Base-by-base conservation (phyloP, 106 monocot species). In the Dendrobium catenatum region DNA sequence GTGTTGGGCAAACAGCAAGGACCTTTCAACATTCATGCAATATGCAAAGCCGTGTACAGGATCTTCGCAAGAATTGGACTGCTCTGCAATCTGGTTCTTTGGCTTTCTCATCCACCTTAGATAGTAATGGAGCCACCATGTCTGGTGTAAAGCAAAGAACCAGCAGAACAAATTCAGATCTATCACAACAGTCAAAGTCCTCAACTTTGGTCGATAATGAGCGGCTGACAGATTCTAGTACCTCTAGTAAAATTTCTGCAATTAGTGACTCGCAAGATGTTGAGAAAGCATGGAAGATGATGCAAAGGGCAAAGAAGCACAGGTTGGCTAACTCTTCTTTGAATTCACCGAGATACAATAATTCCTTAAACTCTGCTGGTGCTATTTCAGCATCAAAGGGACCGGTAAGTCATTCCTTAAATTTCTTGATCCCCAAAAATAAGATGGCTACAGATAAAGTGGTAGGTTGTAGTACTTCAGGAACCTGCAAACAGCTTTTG, bases 231-330 rank as follows among this genome's bases (percentile, higher is more conserved):
- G 73, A 48, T 77, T 72, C 68, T 41, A 54, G 22, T 79, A 49
- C 19, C 73, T 67, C 78, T 59, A 75, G 74, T 4, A 76, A 85
- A 20, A 66, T 22, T 40, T 27, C 7, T 18, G 17, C 46, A 0
- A 56, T 49, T 40, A 46, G 37, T 46, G 24, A 27, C 40, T 64
- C 77, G 22, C 26, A 73, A 51, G 93, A 90, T 82, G 82, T 81
- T 40, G 72, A 72, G 10, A 90, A 82, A 85, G 92, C 95, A 77
- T 95, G 95, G 95, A 91, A 88, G 83, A 90, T 86, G 90, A 79
- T 95, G 88, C 59, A 91, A 78, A 80, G 78, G 78, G 95, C 89
- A 85, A 83, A 68, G 33, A 82, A 42, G 9, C 37, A 27, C 55
- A 54, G 13, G 4, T 76, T 49, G 20, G 49, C n/a, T 76, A 51